These are phyloP conservation scores for Cicer pinnatifidum DNA, from an alignment of 306 rosid genomes.

Conservation along the genomic window DNA sequence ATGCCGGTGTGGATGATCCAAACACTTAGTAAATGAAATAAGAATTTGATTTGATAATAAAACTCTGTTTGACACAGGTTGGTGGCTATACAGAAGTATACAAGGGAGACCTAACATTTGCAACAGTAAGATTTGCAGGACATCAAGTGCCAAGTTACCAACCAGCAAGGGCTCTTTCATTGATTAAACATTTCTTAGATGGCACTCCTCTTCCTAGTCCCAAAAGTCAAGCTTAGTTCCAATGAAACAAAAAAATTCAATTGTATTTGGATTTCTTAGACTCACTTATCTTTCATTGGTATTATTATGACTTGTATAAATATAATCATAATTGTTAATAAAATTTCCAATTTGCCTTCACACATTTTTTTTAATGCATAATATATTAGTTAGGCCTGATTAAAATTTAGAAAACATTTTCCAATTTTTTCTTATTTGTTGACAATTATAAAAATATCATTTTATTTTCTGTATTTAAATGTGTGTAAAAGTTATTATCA, in stretches of 20 bases:
- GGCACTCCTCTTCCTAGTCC: slow-evolving; percentile 72
- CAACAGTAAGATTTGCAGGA: slow-evolving; percentile 84
- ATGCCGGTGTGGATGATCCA: too few species aligned
- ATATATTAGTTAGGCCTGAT: neutral
- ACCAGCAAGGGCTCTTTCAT: slow-evolving; percentile 74
- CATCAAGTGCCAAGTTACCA: slow-evolving; percentile 96
- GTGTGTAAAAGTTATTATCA: too few species aligned
- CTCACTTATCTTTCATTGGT: slow-evolving; percentile 20
- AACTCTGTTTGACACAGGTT: slow-evolving; percentile 51
- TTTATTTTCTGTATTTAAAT: neutral
- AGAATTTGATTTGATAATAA: slow-evolving; percentile 1
- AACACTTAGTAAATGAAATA: neutral
- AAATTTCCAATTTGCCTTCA: slow-evolving; percentile 10
- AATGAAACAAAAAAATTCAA: slow-evolving; percentile 33
- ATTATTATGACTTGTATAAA: neutral
- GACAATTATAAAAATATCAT: neutral
- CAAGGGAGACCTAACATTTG: slow-evolving; percentile 67
- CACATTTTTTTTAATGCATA: neutral
- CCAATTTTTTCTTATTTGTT: neutral
- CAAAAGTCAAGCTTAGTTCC: slow-evolving; percentile 28
- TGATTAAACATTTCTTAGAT: slow-evolving; percentile 63
- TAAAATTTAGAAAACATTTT: neutral
- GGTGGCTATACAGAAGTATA: slow-evolving; percentile 74
- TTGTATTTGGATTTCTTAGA: slow-evolving; percentile 31
- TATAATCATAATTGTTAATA: slow-evolving; percentile 4